Base-by-base conservation (phyloP, 257 asterid species). In the Handroanthus guayacan region DNA sequence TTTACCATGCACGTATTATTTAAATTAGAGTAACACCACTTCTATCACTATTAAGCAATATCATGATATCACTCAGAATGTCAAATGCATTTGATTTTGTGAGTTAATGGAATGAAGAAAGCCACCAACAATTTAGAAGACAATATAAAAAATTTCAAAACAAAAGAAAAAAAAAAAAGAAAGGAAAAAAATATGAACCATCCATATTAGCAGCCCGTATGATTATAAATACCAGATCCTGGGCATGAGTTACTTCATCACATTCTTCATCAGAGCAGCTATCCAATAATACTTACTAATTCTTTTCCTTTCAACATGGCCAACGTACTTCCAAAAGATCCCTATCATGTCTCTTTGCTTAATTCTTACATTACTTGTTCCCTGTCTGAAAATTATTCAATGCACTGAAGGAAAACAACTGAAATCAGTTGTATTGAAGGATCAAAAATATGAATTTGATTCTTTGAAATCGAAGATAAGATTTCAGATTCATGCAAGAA, bases 361-460 rank as follows among this genome's bases (percentile, higher is more conserved):
- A 37, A 17, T 70, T 71, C 68, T 89, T 60, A 83, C 78, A 31
- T 25, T 25, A 25, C 44, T 76, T 17, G 55, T 74, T 74, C 68
- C 65, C 48, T 51, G 58, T 71, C 80, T 60, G 58, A 74, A 11
- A 41, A 44, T 25, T 25, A 25, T 72, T 67, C 83, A 52, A 69
- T 61, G 75, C 36, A 37, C 82, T 1, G 87, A 83, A 68, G 87
- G 86, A 77, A 89, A 91, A 73, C 87, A 81, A 47, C 72, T 81
- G 34, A 81, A 69, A 79, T 41, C 4, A 41, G 8, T 1, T 65
- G 73, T 12, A 61, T 2, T 66, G 62, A 76, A 57, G 67, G 45
- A 79, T 39, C 62, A 45, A 7, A 67, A 56, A 6, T 5, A 8
- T 47, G 52, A 12, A 14, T 7, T 36, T 60, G 55, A 44, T 57